Conservation (phyloP, 106 monocot species). For the Allium cepa region DNA sequence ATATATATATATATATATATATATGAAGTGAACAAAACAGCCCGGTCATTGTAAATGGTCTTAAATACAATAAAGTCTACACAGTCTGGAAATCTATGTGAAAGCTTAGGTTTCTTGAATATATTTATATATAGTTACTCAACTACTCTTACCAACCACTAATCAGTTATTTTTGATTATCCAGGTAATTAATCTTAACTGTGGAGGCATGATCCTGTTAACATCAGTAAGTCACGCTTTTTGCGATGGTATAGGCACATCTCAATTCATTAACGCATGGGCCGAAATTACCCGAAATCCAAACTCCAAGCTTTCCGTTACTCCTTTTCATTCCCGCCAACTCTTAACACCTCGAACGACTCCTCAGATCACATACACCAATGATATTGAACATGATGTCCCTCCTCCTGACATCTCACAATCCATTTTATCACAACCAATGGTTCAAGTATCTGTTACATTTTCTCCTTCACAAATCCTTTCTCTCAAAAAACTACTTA, state of each 20-base stretch:
- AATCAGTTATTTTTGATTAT: neutral
- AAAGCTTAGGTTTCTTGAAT: too few relatives aligned
- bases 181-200: constrained; percentile 67
- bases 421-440: constrained; percentile 39
- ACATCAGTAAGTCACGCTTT: constrained; percentile 63
- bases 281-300: constrained; percentile 28
- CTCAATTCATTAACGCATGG: constrained; percentile 82
- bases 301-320: constrained; percentile 3
- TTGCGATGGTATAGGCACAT: constrained; percentile 63
- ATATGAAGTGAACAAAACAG: too few relatives aligned
- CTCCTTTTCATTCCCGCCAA: constrained; percentile 51
- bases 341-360: constrained; percentile 45
- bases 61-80: too few relatives aligned
- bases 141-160: too few relatives aligned
- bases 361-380: constrained; percentile 18
- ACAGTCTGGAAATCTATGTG: too few relatives aligned
- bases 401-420: constrained; percentile 14
- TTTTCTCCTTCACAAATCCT: constrained; percentile 56
- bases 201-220: constrained; percentile 88
- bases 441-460: constrained; percentile 53
- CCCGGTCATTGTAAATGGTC: too few relatives aligned
- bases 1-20: too few relatives aligned
- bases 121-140: too few relatives aligned
- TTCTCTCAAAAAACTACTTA: constrained; percentile 48
- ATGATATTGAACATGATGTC: constrained; percentile 32